Conservation (phyloP, 768 basidiomycete genomes). For the Hypholoma sublateritium region DNA sequence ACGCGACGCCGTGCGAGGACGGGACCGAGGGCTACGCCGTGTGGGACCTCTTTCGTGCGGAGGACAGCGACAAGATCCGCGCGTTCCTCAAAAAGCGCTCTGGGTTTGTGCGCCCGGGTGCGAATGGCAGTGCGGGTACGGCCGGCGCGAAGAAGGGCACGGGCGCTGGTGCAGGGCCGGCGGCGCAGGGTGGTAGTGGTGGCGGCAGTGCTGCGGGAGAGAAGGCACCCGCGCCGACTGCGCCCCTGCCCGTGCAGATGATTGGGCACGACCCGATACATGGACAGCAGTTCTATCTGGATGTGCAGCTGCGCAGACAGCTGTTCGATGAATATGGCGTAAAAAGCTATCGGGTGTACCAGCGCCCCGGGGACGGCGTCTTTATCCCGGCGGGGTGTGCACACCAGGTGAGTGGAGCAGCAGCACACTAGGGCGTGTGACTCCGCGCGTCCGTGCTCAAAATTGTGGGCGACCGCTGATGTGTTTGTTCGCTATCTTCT, state of each 20-base stretch:
- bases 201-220: constrained; percentile 7
- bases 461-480: not conserved
- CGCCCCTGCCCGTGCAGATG: constrained; percentile 28
- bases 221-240: constrained; percentile 11
- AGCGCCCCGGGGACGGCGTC: constrained; percentile 88
- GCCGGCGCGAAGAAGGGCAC: not conserved
- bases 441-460: no score
- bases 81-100: constrained; percentile 69
- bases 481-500: not conserved
- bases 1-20: constrained; percentile 54
- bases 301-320: constrained; percentile 63
- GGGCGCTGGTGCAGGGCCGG: not conserved
- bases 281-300: constrained; percentile 84
- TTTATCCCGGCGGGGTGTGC: constrained; percentile 95
- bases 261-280: constrained; percentile 84
- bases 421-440: no score
- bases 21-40: constrained; percentile 78
- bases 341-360: constrained; percentile 81
- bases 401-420: constrained; percentile 63
- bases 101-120: constrained; percentile 20
- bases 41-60: constrained; percentile 88
- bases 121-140: not conserved
- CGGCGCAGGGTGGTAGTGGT: not conserved
- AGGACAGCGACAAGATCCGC: constrained; percentile 79
- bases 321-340: constrained; percentile 70